Base-by-base conservation (phyloP, 495 filamentous ascomycete species). In the Penicillium turbatum region DNA sequence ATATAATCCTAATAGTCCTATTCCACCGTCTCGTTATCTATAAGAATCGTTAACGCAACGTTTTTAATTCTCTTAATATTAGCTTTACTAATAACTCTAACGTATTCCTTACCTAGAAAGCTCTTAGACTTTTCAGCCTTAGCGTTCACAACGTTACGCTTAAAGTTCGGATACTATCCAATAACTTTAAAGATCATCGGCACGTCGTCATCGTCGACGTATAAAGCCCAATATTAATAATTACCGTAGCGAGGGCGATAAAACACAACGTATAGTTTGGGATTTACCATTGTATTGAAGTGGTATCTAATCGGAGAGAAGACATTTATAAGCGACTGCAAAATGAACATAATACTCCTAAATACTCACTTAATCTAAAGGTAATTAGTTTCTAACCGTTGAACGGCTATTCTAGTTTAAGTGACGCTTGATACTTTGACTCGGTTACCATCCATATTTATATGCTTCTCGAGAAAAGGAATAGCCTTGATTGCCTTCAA, bases 1-100 rank as follows among this genome's bases (percentile, higher is more conserved):
- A 66, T 59, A 39, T 64, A 66, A 12, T 66, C 63, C 50, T 66
- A 63, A 39, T 58, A 69, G 35, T 69, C 60, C 63, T 57, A 63
- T 38, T 60, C 57, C 3, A 61, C 49, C 2, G 63, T 63, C 51
- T 63, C 55, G 31, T 63, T 63, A 31, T 66, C 63, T 13, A 63
- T 55, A 6, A 10, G 31, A 9, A 54, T 53, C 9, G 41, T 37
- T 7, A 40, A 36, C 7, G 57, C 57, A 9, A 60, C 43, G 10
- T 44, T 27, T 30, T 54, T 57, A 11, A 62, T 48, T 15, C 49
- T 55, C 11, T 37, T 35, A 4, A 66, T 43, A 31, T 61, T 53
- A 1, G 35, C 24, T 1, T 50, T 41, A 1, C 62, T 48, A 31
- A 62, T 51, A 13, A 53, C 51, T 16, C 51, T 26, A 17, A 62